Evolutionary conservation across 371 early-diverging fungal genomes (phyloP).

Genomic region (Caulochytrium protostelioides): DNA sequence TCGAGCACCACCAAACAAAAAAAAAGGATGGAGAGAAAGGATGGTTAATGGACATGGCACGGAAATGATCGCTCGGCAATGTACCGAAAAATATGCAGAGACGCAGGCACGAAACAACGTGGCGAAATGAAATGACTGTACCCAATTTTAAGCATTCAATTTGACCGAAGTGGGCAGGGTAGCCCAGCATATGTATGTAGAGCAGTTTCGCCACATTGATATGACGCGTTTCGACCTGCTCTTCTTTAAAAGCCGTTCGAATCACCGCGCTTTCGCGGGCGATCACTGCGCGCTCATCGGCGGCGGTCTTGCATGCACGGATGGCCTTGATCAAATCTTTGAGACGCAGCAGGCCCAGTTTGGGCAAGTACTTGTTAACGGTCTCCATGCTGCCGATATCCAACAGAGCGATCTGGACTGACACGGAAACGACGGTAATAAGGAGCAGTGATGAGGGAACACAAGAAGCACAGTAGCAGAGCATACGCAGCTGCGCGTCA

Average conservation of each 20-base stretch:
- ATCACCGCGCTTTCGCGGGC: constrained; percentile 90
- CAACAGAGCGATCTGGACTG: no score
- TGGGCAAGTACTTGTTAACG: constrained; percentile 3
- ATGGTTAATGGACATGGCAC: not conserved
- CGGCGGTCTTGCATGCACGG: constrained; percentile 86
- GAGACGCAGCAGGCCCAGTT: constrained; percentile 5
- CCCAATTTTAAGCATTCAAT: constrained; percentile 88
- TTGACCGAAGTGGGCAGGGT: constrained; percentile 95
- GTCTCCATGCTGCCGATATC: constrained; percentile 10
- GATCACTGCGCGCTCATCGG: constrained; percentile 93
- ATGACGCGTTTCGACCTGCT: constrained; percentile 56
- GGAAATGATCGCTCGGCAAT: not conserved
- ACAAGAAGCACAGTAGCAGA: no score
- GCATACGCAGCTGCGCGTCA: no score
- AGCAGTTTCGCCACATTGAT: constrained; percentile 84
- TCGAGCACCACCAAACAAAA: not conserved
- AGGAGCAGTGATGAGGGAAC: no score
- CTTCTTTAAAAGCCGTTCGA: constrained; percentile 80
- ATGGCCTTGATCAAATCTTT: constrained; percentile 88
- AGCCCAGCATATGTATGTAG: constrained; percentile 93
- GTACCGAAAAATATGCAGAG: not conserved
- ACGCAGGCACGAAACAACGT: no score
- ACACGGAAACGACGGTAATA: no score
- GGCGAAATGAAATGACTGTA: constrained; percentile 1
- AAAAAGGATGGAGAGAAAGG: not conserved